These are phyloP conservation scores for Angomonas desouzai DNA, from an alignment of 208 protist species.

Conservation along the genomic window DNA sequence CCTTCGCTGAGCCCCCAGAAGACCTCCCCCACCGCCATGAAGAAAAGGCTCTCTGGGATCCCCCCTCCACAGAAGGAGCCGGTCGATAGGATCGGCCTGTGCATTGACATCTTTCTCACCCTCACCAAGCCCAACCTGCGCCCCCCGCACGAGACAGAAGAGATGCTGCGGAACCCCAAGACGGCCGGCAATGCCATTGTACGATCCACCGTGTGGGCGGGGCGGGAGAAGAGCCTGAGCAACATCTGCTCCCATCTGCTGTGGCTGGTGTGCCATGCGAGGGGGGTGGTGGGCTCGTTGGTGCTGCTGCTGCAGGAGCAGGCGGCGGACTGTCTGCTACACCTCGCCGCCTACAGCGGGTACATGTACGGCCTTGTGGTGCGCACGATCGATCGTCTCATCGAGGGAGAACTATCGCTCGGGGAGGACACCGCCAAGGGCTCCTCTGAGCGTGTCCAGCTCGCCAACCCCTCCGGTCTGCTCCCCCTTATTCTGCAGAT, in stretches of 20 bases:
- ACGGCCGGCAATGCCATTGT: constrained; percentile 29
- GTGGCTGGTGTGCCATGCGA: constrained; percentile 20
- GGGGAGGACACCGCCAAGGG: not conserved
- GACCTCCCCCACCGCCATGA: not conserved
- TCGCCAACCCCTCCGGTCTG: constrained; percentile 27
- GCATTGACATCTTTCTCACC: constrained; percentile 64
- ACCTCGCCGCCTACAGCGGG: constrained; percentile 62
- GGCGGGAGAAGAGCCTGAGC: constrained; percentile 36
- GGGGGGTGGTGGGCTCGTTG: constrained; percentile 16
- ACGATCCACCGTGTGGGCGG: constrained; percentile 63
- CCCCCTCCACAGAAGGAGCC: not conserved
- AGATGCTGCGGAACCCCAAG: constrained; percentile 28
- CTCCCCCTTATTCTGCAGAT: constrained; percentile 60
- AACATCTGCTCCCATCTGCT: constrained; percentile 52
- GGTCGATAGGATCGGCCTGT: constrained; percentile 57
- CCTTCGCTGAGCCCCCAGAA: constrained; percentile 6
- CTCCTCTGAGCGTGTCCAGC: not conserved
- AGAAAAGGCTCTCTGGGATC: not conserved
- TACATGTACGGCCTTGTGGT: constrained; percentile 68
- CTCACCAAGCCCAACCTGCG: constrained; percentile 69
- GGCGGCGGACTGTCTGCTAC: constrained; percentile 61
- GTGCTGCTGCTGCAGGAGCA: constrained; percentile 41
- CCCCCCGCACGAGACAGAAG: constrained; percentile 24
- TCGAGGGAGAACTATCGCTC: constrained; percentile 14
- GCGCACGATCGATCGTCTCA: constrained; percentile 24